Evolutionary conservation across 176 grass and related monocot species (phyloP).

Genomic region (Oryza glumipatula): DNA sequence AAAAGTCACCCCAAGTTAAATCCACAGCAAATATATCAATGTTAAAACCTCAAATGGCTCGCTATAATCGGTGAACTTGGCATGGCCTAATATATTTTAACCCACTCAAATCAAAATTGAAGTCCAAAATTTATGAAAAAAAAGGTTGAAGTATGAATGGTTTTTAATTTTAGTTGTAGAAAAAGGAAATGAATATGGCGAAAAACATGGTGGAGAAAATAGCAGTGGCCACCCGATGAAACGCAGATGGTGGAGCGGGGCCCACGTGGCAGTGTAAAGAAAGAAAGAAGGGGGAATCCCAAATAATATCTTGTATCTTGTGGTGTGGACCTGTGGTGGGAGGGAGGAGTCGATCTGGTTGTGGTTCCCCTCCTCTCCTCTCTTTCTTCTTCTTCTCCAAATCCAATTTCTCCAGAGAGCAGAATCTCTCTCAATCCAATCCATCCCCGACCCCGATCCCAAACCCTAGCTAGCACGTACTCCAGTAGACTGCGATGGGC

Average conservation of each 20-base stretch:
- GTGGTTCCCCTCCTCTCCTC: not conserved
- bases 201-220: not conserved
- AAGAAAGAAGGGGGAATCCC: not conserved
- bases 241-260: not conserved
- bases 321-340: too few relatives aligned
- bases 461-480: not conserved
- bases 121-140: too few relatives aligned
- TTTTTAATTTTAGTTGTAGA: too few relatives aligned
- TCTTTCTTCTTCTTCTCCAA: too few relatives aligned
- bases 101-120: not conserved
- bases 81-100: not conserved
- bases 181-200: too few relatives aligned
- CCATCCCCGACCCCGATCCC: not conserved
- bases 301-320: not conserved
- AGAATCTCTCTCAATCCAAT: not conserved
- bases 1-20: too few relatives aligned
- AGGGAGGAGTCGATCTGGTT: not conserved
- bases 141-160: too few relatives aligned
- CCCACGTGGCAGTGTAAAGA: not conserved
- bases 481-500: conserved; percentile 1
- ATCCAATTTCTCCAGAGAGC: too few relatives aligned
- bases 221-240: not conserved
- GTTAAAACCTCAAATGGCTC: too few relatives aligned
- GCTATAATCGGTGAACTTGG: too few relatives aligned
- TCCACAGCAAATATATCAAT: too few relatives aligned